Base-by-base conservation (phyloP, 2,329 filamentous ascomycete species). In the Fusarium brachygibbosum region DNA sequence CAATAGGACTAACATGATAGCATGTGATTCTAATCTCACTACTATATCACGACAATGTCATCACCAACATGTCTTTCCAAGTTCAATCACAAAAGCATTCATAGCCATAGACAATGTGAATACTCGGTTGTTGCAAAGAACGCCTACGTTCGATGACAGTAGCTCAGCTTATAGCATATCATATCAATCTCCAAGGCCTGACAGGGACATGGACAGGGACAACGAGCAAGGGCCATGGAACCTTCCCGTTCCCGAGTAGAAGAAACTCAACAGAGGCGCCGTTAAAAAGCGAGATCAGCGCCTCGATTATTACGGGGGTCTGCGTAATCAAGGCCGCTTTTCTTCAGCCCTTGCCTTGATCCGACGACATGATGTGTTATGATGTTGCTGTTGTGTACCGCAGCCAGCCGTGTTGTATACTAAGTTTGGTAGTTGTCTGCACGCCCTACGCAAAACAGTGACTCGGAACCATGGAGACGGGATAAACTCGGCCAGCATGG, bases 1-100 rank as follows among this genome's bases (percentile, higher is more conserved):
- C 31, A 14, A 16, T 37, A 16, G 21, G 11, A 40, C 53, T 35
- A 16, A 21, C 31, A 49, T 42, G 42, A 32, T 21, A 21, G 28
- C 56, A 63, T 51, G 61, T 67, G 57, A 67, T 69, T 63, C 31
- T 17, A 58, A 49, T 50, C 38, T 58, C 49, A 52, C 32, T 29
- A 32, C 31, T 19, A 32, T 17, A 37, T 45, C 25, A 14, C 13
- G 38, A n/a, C 16, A 38, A 34, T 19, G 17, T 32, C 16, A 16
- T 19, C 13, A 31, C 28, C 14, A 12, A 23, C 29, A 2, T 14
- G 12, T 19, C 23, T 31, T 16, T 51, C 35, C 34, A 25, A 17
- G 19, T 3, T 19, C 35, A 10, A 46, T 48, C 31, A 41, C 19
- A 17, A 29, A 42, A 28, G 25, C 19, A 62, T 34, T 11, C 12